Conservation (phyloP, 768 basidiomycete genomes). For the Pleurotus citrinopileatus region DNA sequence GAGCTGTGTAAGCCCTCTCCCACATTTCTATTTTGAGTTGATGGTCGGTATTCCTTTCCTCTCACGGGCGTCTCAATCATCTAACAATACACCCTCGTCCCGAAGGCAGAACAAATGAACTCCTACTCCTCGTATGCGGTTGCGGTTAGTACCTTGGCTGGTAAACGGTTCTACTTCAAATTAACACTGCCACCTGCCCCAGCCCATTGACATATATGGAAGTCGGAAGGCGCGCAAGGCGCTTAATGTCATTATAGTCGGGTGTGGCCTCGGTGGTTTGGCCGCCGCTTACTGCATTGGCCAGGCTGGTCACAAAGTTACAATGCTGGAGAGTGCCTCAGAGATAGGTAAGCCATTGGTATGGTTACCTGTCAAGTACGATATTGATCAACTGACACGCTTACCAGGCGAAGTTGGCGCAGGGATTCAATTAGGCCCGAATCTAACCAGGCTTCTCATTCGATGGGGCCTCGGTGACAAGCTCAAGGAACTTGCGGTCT, state of each 20-base stretch:
- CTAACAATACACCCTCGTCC: not conserved
- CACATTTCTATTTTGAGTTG: not conserved
- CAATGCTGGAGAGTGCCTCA: conserved; percentile 41
- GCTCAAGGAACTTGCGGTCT: conserved; percentile 33
- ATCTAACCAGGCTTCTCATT: conserved; percentile 42
- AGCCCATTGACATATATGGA: conserved; percentile 1
- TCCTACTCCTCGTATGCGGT: not conserved
- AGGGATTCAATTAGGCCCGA: conserved; percentile 45
- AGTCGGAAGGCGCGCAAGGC: conserved; percentile 9
- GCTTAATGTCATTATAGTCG: conserved; percentile 38
- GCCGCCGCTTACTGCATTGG: conserved; percentile 43
- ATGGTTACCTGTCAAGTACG: not conserved
- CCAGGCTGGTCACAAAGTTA: conserved; percentile 44
- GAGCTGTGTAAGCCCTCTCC: not conserved
- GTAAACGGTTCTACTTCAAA: not conserved
- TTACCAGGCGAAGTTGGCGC: conserved; percentile 41
- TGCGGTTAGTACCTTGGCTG: not conserved
- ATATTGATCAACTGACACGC: not conserved
- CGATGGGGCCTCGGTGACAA: conserved; percentile 48
- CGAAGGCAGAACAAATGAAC: not conserved
- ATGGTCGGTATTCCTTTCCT: not conserved
- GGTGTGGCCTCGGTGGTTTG: conserved; percentile 50
- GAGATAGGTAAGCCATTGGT: conserved; percentile 17
- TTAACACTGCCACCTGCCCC: not conserved
- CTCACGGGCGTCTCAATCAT: not conserved